A percentile compares a stretch with the other conserved stretches of the same genome.
Conservation (phyloP, 2,329 filamentous ascomycete genomes). For the Curvularia sp. region DNA sequence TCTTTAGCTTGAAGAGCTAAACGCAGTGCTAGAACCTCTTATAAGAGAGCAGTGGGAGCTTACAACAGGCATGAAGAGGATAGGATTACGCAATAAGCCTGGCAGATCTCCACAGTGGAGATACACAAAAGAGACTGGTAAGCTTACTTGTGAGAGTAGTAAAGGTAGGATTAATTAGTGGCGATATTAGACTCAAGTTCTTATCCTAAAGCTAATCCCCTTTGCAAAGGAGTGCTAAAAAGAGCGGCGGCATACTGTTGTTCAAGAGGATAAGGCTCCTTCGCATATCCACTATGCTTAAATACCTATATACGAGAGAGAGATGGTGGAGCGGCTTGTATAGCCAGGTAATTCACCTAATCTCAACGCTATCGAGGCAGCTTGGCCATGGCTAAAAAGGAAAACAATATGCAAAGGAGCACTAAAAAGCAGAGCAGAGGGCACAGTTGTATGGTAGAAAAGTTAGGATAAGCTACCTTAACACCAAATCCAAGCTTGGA, state of each 20-base stretch:
- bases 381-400: constrained; percentile 20
- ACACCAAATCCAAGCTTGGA: constrained; percentile 20
- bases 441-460: constrained; percentile 4
- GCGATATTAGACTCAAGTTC: constrained; percentile 12
- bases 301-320: neutral
- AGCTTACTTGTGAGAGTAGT: too few relatives aligned
- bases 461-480: constrained; percentile 18
- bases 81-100: constrained; percentile 9
- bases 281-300: constrained; percentile 1
- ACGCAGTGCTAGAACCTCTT: constrained; percentile 15
- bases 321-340: constrained; percentile 9
- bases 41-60: constrained; percentile 20
- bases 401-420: constrained; percentile 6
- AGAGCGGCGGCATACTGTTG: constrained; percentile 12
- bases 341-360: constrained; percentile 22
- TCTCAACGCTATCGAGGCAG: constrained; percentile 20
- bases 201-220: constrained; percentile 17
- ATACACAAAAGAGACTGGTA: constrained; percentile 7
- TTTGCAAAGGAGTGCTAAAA: constrained; percentile 18
- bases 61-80: constrained; percentile 7
- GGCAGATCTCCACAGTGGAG: constrained; percentile 3
- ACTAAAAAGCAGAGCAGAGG: constrained; percentile 1
- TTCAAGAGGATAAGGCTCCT: constrained; percentile 20
- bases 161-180: constrained; percentile 17
- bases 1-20: constrained; percentile 11